Percentiles rank a stretch among this genome's conserved stretches.
These are phyloP conservation scores for Phytopythium vexans DNA, from an alignment of 352 stramenopile species.

Conservation along the genomic window DNA sequence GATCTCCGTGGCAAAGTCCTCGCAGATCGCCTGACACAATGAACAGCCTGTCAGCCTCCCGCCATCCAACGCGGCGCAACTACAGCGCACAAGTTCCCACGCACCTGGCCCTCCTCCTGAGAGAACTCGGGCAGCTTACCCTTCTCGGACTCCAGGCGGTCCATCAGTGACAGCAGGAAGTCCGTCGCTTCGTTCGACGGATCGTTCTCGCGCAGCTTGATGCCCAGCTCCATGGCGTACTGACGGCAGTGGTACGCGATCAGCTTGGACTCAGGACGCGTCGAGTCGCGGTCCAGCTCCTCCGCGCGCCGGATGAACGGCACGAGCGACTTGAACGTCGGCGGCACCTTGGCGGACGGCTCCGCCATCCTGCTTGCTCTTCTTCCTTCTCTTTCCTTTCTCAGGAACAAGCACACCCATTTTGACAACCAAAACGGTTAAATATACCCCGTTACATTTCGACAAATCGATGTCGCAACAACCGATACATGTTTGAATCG, in stretches of 20 bases:
- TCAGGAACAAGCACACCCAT: neutral
- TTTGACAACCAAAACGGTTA: too few species aligned
- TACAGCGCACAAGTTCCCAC: neutral
- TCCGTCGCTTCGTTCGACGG: slow-evolving; percentile 76
- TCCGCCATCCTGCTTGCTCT: slow-evolving; percentile 35
- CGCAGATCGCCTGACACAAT: slow-evolving; percentile 61
- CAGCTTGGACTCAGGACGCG: slow-evolving; percentile 89
- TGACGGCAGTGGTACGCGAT: slow-evolving; percentile 94
- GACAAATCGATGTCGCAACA: too few species aligned
- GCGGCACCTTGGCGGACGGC: slow-evolving; percentile 77
- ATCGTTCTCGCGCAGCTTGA: slow-evolving; percentile 84
- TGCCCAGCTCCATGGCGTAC: slow-evolving; percentile 87
- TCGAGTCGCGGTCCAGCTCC: slow-evolving; percentile 92
- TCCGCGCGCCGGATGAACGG: slow-evolving; percentile 93
- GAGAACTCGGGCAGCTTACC: slow-evolving; percentile 86
- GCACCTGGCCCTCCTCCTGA: slow-evolving; percentile 88
- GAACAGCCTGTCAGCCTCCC: too few species aligned
- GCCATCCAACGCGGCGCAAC: neutral
- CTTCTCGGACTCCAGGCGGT: slow-evolving; percentile 91
- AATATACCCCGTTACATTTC: too few species aligned
- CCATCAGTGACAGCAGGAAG: slow-evolving; percentile 90
- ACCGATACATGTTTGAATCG: too few species aligned
- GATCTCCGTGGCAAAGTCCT: slow-evolving; percentile 90
- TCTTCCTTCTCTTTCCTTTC: slow-evolving; percentile 6
- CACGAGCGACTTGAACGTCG: slow-evolving; percentile 92